These are phyloP conservation scores for Closterium sp. DNA, from an alignment of 139 green algal genomes.

Conservation along the genomic window DNA sequence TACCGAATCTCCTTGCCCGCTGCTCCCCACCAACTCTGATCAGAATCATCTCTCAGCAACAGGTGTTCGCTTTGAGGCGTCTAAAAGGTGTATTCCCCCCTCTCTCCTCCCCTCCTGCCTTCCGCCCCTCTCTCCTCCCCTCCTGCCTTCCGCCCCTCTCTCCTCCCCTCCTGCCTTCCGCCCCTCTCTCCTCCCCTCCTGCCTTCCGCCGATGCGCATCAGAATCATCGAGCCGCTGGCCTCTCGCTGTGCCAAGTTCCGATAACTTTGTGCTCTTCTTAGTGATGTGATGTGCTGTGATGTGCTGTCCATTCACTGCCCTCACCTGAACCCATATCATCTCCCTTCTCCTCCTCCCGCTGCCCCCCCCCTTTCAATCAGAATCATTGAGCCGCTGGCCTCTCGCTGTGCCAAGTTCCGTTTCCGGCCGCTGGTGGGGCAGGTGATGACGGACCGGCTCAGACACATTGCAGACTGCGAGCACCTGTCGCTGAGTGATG, in stretches of 20 bases:
- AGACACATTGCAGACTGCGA: constrained; percentile 75
- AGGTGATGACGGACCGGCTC: constrained; percentile 69
- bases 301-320: neutral
- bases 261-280: constrained; percentile 58
- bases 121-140: too few relatives aligned
- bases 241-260: constrained; percentile 72
- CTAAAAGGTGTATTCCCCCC: neutral
- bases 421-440: constrained; percentile 72
- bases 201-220: neutral
- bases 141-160: too few relatives aligned
- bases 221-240: constrained; percentile 96
- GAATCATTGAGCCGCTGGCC: constrained; percentile 96
- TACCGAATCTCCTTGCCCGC: neutral
- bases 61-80: too few relatives aligned
- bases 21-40: neutral
- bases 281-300: too few relatives aligned
- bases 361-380: constrained; percentile 52
- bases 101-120: too few relatives aligned
- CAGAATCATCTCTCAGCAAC: neutral
- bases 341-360: neutral
- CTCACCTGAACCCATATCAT: too few relatives aligned
- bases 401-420: constrained; percentile 75
- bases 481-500: constrained; percentile 65
- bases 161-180: too few relatives aligned
- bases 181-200: too few relatives aligned